Base-by-base conservation (phyloP, 2,329 filamentous ascomycete species). In the Proliferodiscus dingleyae region DNA sequence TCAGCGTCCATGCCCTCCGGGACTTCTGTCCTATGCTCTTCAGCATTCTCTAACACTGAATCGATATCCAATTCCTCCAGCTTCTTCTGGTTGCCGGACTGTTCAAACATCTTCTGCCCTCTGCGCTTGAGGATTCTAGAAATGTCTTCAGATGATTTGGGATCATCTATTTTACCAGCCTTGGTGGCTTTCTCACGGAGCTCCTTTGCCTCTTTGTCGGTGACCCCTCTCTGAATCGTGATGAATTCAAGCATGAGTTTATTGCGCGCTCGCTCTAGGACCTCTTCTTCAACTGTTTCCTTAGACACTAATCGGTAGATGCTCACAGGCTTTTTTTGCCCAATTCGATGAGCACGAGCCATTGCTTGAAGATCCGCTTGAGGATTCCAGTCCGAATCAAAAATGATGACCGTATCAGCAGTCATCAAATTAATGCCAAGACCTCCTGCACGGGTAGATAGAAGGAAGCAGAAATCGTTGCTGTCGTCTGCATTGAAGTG, bases 381-480 rank as follows among this genome's bases (percentile, higher is more conserved):
- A 15, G 93, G 94, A 57, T 98, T 98, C 93, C 94, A 98, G 61
- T 96, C 90, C 0, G 93, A 97, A 65, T 98, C 94, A 60, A 97
- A 98, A 36, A 98, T 85, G 58, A 98, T 84, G 54, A 98, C 93
- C 1, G 93, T 98, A 61, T 98, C 94, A 6, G 93, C 93, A 19
- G 93, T 97, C 89, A 97, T 98, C 43, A 98, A 70, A 60, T 98
- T 98, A 72, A 98, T 98, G 51, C 93, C 93, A n/a, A 98, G 75
- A 65, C 93, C 93, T 72, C 93, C 93, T 43, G 93, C 93, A 61
- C 93, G 82, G 1, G 93, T 98, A 2, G 93, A 98, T 1, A 98
- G 76, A 36, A 98, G 72, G 66, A 98, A 98, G 61, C 89, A 95
- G 62, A 98, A 98, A 62, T 98, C 94, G 3, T 89, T 85, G 64